Evolutionary conservation across 1,284 basidiomycete genomes (phyloP).

Genomic region (Cryptococcus sp.): DNA sequence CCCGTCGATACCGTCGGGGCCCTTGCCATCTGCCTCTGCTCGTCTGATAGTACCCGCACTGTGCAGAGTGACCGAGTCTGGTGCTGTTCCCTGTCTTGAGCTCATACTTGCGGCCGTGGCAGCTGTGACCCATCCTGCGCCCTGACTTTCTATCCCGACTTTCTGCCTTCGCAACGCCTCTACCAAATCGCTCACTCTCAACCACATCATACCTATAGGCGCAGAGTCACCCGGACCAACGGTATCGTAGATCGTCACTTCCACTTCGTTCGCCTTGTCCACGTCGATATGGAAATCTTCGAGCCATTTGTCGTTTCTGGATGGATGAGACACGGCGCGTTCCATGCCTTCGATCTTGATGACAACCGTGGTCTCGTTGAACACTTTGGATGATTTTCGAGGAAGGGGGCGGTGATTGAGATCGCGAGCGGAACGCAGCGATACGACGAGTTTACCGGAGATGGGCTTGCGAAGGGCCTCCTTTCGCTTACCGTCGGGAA

Average conservation of each 20-base stretch:
- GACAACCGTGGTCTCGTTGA: slow-evolving; percentile 82
- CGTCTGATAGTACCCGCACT: slow-evolving; percentile 30
- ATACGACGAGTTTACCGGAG: slow-evolving; percentile 89
- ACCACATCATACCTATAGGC: slow-evolving; percentile 95
- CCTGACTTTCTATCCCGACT: slow-evolving; percentile 74
- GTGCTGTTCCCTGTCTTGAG: slow-evolving; percentile 38
- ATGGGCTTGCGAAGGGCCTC: slow-evolving; percentile 88
- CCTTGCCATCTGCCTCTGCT: slow-evolving; percentile 29
- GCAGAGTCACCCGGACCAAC: slow-evolving; percentile 75
- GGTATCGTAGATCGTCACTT: slow-evolving; percentile 94
- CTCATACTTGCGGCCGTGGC: slow-evolving; percentile 54
- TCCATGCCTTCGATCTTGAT: slow-evolving; percentile 97
- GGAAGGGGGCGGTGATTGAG: slow-evolving; percentile 87
- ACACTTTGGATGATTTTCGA: slow-evolving; percentile 73
- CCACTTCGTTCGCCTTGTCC: slow-evolving; percentile 98
- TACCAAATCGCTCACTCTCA: slow-evolving; percentile 90
- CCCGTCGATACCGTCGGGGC: slow-evolving; percentile 81
- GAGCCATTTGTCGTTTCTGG: slow-evolving; percentile 94
- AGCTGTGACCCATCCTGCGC: slow-evolving; percentile 85
- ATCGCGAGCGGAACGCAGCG: slow-evolving; percentile 85
- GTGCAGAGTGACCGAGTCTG: slow-evolving; percentile 42
- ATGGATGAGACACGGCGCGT: slow-evolving; percentile 85
- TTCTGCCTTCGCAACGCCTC: slow-evolving; percentile 94
- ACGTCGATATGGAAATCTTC: slow-evolving; percentile 96
- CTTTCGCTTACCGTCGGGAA: slow-evolving; percentile 81